These are phyloP conservation scores for Lathyrus oleraceus DNA, from an alignment of 306 rosid genomes.

Conservation along the genomic window DNA sequence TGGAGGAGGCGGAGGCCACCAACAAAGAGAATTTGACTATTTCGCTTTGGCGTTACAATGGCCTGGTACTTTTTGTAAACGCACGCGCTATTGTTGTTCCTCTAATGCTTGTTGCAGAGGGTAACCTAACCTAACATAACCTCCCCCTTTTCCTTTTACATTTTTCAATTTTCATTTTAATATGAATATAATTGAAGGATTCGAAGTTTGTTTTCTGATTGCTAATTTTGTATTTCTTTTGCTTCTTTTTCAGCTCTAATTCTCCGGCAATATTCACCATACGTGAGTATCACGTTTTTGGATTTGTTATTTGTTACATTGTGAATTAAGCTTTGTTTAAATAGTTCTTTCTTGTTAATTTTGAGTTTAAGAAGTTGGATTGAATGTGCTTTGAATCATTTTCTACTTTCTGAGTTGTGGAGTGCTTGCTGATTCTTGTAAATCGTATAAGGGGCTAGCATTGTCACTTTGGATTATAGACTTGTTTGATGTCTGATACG, in stretches of 20 bases:
- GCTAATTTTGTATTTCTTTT: background rate
- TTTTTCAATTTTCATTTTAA: background rate
- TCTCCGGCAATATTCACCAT: constrained; percentile 76
- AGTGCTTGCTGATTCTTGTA: background rate
- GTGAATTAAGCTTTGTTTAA: background rate
- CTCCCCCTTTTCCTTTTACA: background rate
- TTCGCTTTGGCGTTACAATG: constrained; percentile 79
- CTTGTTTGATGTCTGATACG: no score
- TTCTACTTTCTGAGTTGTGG: background rate
- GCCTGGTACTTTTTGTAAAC: constrained; percentile 73
- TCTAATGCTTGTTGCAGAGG: constrained; percentile 84
- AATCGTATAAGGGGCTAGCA: background rate
- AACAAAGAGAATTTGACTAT: constrained; percentile 87
- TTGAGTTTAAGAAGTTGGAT: constrained; percentile 18
- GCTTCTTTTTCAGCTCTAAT: constrained; percentile 56
- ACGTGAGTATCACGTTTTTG: constrained; percentile 67
- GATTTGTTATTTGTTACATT: background rate
- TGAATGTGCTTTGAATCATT: background rate
- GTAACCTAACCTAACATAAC: constrained; percentile 35
- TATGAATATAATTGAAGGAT: background rate
- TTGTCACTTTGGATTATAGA: background rate
- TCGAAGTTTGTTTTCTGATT: background rate
- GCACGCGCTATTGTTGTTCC: constrained; percentile 61
- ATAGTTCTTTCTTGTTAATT: background rate
- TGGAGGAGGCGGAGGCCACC: constrained; percentile 8